Evolutionary conservation across 371 early-diverging fungal species (phyloP).

Genomic region (Circinella umbellata): DNA sequence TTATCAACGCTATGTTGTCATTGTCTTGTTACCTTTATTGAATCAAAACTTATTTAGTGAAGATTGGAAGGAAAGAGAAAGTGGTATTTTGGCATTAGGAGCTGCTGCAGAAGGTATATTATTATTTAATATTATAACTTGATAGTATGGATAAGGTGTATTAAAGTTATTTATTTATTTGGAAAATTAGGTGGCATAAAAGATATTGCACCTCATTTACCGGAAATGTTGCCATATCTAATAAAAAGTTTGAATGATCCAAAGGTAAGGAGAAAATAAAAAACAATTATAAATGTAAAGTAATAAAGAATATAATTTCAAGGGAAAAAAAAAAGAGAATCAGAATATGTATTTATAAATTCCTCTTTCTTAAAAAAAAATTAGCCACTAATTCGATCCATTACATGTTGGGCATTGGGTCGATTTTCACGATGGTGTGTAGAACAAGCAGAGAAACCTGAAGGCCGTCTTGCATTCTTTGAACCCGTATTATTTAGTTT

Average conservation of each 20-base stretch:
- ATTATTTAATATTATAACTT: too few relatives aligned
- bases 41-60: slow-evolving; percentile 73
- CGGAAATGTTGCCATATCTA: slow-evolving; percentile 84
- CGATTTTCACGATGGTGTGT: slow-evolving; percentile 91
- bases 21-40: slow-evolving; percentile 79
- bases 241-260: slow-evolving; percentile 74
- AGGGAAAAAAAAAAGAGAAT: too few relatives aligned
- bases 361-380: not conserved
- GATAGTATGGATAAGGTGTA: too few relatives aligned
- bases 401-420: slow-evolving; percentile 96
- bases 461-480: slow-evolving; percentile 74
- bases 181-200: slow-evolving; percentile 61
- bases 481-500: slow-evolving; percentile 83
- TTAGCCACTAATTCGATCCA: slow-evolving; percentile 88
- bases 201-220: slow-evolving; percentile 86
- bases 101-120: slow-evolving; percentile 89
- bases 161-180: not conserved
- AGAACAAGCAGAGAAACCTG: slow-evolving; percentile 47
- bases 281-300: not conserved
- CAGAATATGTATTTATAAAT: slow-evolving; percentile 2
- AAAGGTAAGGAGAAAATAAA: slow-evolving; percentile 53
- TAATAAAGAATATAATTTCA: not conserved
- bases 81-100: slow-evolving; percentile 93
- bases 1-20: slow-evolving; percentile 76
- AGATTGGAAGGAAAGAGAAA: slow-evolving; percentile 90